A percentile compares a stretch with the other conserved stretches of the same genome.
These are phyloP conservation scores for Hymenoscyphus fraxineus DNA, from an alignment of 2,329 filamentous ascomycete genomes.

Conservation along the genomic window DNA sequence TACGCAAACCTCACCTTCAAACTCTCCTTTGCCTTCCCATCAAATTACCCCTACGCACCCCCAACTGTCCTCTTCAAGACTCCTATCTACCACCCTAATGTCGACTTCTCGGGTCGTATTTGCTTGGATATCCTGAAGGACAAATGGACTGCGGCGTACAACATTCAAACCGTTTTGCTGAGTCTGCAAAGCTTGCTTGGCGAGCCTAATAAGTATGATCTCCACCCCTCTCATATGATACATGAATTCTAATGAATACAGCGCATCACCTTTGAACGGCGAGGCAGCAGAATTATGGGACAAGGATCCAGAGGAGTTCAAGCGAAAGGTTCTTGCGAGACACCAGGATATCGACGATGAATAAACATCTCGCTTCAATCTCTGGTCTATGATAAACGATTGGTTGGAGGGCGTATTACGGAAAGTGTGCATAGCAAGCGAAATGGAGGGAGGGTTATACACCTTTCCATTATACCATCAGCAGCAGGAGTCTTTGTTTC, in stretches of 20 bases:
- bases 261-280: conserved; percentile 89
- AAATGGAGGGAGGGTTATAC: neutral
- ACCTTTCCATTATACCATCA: neutral
- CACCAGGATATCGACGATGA: conserved; percentile 65
- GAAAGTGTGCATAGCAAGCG: neutral
- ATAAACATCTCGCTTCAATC: conserved; percentile 32
- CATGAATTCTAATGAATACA: conserved; percentile 39
- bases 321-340: conserved; percentile 64
- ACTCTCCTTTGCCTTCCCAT: conserved; percentile 84
- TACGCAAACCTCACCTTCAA: conserved; percentile 88
- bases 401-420: neutral
- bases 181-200: conserved; percentile 93
- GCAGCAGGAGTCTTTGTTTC: neutral
- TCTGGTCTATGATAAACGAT: neutral
- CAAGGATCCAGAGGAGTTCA: conserved; percentile 80
- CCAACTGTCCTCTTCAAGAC: conserved; percentile 96
- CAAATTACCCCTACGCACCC: conserved; percentile 88
- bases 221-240: conserved; percentile 1
- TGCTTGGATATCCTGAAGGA: conserved; percentile 98
- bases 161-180: conserved; percentile 87
- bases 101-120: conserved; percentile 95
- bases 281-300: conserved; percentile 97
- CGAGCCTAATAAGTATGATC: conserved; percentile 94
- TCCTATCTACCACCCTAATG: conserved; percentile 97
- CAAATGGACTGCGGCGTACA: conserved; percentile 98